Percentiles rank a stretch among this genome's conserved stretches.
Conservation (phyloP, 805 yeast species). For the Ogataea saltuana region DNA sequence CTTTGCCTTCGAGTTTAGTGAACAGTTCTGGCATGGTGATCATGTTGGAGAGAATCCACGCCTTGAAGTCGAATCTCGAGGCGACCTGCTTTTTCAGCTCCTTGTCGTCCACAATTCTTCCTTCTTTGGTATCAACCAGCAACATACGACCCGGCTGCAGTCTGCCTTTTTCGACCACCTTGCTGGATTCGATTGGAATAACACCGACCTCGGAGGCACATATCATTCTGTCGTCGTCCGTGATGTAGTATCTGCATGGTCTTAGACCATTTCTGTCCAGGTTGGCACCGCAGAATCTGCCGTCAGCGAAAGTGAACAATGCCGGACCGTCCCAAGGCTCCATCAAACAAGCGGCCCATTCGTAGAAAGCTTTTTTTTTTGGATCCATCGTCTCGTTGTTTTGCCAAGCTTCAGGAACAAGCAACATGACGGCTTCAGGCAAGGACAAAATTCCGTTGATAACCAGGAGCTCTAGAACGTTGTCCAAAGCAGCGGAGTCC, state of each 20-base stretch:
- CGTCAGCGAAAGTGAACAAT: slow-evolving; percentile 92
- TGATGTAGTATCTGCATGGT: slow-evolving; percentile 96
- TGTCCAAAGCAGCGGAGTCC: slow-evolving; percentile 97
- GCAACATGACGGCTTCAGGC: slow-evolving; percentile 96
- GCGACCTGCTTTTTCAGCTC: slow-evolving; percentile 82
- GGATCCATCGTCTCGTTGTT: slow-evolving; percentile 85
- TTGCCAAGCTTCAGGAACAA: slow-evolving; percentile 99
- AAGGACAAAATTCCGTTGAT: slow-evolving; percentile 88
- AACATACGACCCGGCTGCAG: slow-evolving; percentile 96
- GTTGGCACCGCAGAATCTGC: slow-evolving; percentile 97
- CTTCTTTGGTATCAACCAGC: slow-evolving; percentile 89
- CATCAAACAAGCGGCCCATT: slow-evolving; percentile 99
- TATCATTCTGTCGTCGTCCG: slow-evolving; percentile 91
- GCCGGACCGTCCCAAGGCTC: slow-evolving; percentile 99
- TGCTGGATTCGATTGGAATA: slow-evolving; percentile 80
- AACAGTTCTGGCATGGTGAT: slow-evolving; percentile 78
- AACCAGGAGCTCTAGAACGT: slow-evolving; percentile 87
- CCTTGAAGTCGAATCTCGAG: slow-evolving; percentile 82
- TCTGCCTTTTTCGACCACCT: slow-evolving; percentile 86
- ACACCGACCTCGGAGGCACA: slow-evolving; percentile 99
- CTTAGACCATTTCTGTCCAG: slow-evolving; percentile 96
- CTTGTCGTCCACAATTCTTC: slow-evolving; percentile 89
- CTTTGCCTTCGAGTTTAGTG: slow-evolving; percentile 53
- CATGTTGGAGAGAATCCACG: slow-evolving; percentile 88
- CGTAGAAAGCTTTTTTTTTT: slow-evolving; percentile 90